Evolutionary conservation across 331 rosid species (phyloP), one percentile per base, ranked within the genome.

Genomic region (Acacia concinna): DNA sequence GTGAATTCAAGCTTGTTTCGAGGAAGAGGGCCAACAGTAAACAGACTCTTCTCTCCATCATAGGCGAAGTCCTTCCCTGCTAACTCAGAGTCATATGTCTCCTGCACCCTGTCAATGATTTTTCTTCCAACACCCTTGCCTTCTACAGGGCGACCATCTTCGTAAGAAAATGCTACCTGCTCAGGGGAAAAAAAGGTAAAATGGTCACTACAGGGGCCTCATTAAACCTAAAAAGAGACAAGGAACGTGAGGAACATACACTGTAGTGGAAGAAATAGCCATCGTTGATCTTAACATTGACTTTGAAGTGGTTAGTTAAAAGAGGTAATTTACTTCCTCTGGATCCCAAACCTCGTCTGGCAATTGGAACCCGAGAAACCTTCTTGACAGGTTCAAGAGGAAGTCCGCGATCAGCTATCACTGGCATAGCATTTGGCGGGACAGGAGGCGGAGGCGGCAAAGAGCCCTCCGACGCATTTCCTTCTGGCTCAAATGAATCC

Each of bases 131-230:
- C 79, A 3, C 99, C 99, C 76, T 90, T 91, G 0, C 89, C 97
- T 34, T 96, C 99, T 13, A 91, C 92, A 64, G 97, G 97, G n/a
- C 94, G 94, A 6, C 98, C 99, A 81, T 95, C 99, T 82, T 95
- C 99, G 65, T 93, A 93, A 4, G 75, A 57, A 43, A 95, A 56
- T 14, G 96, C 13, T 9, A 95, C 98, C 99, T 95, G 79, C 25
- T 17, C 18, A 71, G n/a, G 18, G 0, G 8, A 32, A 4, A 54
- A 34, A 5, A 30, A 20, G 10, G 34, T 6, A 0, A 23, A 52
- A 25, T 8, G 68, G 25, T 43, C 28, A 49, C 67, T 54, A 20
- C 1, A 28, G 64, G 34, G 23, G 38, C 28, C 38, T 7, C 8
- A 5, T 8, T 15, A 32, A 40, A 57, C 31, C 5, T 11, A 21